Percentiles rank a stretch among this genome's conserved stretches.
Evolutionary conservation across 768 basidiomycete genomes (phyloP).

Genomic region (Tylopilus sp.): DNA sequence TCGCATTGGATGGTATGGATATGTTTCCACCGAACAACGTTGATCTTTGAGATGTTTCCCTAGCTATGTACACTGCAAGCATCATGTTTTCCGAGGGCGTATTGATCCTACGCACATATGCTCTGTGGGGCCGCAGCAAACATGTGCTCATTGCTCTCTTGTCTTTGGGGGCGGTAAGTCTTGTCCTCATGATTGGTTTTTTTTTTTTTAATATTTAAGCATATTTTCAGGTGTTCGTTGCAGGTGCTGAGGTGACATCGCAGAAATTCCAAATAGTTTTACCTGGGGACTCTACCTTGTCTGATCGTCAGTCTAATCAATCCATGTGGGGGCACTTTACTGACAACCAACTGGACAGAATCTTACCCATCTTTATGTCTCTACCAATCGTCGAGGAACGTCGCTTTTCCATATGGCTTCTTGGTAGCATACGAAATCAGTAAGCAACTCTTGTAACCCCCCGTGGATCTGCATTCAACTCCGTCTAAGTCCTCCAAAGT

Average conservation of each 20-base stretch:
- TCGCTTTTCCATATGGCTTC: conserved; percentile 15
- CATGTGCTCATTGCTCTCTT: too few species aligned
- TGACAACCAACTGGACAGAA: conserved; percentile 7
- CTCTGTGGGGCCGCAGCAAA: too few species aligned
- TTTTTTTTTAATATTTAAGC: too few species aligned
- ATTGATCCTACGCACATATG: too few species aligned
- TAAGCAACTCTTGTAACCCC: conserved; percentile 1
- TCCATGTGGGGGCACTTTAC: background rate
- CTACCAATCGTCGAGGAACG: conserved; percentile 15
- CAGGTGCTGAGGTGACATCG: conserved; percentile 12
- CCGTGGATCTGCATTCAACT: background rate
- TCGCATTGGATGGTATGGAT: too few species aligned
- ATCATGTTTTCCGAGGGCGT: too few species aligned
- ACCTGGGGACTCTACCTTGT: conserved; percentile 15
- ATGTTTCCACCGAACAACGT: too few species aligned
- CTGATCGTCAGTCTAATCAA: conserved; percentile 19
- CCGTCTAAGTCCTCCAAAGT: conserved; percentile 19
- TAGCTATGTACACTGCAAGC: too few species aligned
- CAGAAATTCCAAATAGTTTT: conserved; percentile 5
- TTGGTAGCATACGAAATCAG: conserved; percentile 26
- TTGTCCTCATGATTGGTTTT: too few species aligned
- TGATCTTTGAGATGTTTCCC: too few species aligned
- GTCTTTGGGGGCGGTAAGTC: too few species aligned
- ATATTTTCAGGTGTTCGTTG: conserved; percentile 15
- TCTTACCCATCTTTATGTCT: conserved; percentile 19